These are phyloP conservation scores for Ogataea haglerorum DNA, from an alignment of 805 yeast species.

Conservation along the genomic window DNA sequence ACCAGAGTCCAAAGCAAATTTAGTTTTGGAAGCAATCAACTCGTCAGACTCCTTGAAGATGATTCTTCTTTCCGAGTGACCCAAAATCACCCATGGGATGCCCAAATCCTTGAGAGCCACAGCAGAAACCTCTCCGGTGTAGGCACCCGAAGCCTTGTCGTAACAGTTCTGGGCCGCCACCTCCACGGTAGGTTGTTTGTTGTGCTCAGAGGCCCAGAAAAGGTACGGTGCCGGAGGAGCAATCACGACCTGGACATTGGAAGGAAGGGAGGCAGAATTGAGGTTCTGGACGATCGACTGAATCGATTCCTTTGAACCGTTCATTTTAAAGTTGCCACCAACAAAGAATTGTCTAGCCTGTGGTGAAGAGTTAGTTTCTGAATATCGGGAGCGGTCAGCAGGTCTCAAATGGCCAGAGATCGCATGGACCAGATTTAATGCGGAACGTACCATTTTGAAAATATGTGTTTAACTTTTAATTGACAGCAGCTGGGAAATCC, in stretches of 20 bases:
- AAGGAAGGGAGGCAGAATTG: constrained; percentile 72
- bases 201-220: constrained; percentile 63
- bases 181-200: constrained; percentile 68
- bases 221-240: constrained; percentile 96
- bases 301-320: constrained; percentile 88
- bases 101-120: constrained; percentile 86
- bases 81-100: constrained; percentile 91
- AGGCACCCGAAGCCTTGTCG: constrained; percentile 90
- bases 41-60: constrained; percentile 87
- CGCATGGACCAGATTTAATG: constrained; percentile 17
- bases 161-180: constrained; percentile 92
- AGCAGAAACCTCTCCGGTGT: constrained; percentile 95
- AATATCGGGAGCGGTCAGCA: constrained; percentile 4
- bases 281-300: constrained; percentile 78
- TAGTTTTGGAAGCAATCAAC: constrained; percentile 88
- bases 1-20: constrained; percentile 88
- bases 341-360: constrained; percentile 66
- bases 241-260: constrained; percentile 86
- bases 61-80: constrained; percentile 98
- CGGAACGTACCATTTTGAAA: constrained; percentile 25
- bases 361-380: constrained; percentile 15
- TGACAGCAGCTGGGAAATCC: not conserved
- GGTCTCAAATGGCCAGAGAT: constrained; percentile 20
- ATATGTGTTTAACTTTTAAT: constrained; percentile 1
- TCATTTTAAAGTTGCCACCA: constrained; percentile 99